Evolutionary conservation across 1,284 basidiomycete species (phyloP).

Genomic region (Trichosporon sp.): DNA sequence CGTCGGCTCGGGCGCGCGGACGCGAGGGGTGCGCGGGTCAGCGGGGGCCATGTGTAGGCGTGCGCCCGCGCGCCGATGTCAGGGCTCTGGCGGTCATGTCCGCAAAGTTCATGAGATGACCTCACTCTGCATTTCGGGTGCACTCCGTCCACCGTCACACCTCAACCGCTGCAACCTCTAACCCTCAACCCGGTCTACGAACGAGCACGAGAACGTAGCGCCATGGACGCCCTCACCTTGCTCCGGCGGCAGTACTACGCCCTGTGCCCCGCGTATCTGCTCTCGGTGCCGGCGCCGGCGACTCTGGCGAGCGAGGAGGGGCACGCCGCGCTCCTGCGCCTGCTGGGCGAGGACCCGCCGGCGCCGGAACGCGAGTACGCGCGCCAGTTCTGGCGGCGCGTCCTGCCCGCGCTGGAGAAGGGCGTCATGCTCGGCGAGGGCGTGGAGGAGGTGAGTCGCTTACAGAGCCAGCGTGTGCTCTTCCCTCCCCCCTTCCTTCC

Average conservation of each 20-base stretch:
- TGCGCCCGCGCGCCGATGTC: not conserved
- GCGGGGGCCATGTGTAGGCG: not conserved
- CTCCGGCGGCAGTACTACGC: conserved; percentile 41
- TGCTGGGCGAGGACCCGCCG: conserved; percentile 17
- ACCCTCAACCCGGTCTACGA: not conserved
- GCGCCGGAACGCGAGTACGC: conserved; percentile 34
- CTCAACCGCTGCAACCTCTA: not conserved
- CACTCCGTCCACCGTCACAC: not conserved
- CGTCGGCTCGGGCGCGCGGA: not conserved
- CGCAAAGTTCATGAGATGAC: not conserved
- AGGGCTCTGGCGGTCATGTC: not conserved
- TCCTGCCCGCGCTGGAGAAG: conserved; percentile 29
- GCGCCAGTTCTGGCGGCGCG: conserved; percentile 32
- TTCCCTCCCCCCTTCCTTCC: not conserved
- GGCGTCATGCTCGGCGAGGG: conserved; percentile 21
- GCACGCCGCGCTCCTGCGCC: conserved; percentile 26
- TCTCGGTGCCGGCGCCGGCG: conserved; percentile 24
- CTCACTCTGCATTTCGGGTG: not conserved
- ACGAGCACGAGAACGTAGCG: not conserved
- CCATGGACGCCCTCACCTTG: conserved; percentile 8
- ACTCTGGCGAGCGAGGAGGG: conserved; percentile 13
- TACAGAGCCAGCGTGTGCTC: too few relatives aligned
- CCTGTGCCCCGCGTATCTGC: conserved; percentile 40
- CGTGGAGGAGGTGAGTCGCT: conserved; percentile 22
- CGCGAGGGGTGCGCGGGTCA: not conserved